These are phyloP conservation scores for Physocladia obscura DNA, from an alignment of 192 early-diverging fungal species.

Conservation along the genomic window DNA sequence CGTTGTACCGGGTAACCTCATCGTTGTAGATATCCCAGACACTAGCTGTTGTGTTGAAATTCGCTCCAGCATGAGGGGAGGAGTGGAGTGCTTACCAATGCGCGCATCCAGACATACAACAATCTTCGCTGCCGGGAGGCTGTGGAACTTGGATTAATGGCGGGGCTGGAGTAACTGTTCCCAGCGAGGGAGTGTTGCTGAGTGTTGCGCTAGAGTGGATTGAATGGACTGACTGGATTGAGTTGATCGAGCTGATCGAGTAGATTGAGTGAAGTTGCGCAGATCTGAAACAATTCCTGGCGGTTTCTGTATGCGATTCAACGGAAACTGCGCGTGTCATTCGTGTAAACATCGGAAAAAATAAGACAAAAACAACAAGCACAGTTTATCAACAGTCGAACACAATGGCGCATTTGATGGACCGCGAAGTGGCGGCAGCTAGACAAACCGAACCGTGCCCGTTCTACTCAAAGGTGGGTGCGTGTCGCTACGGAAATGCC, in stretches of 20 bases:
- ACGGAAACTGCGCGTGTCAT: not conserved
- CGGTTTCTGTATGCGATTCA: too few species aligned
- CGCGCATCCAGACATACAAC: conserved; percentile 27
- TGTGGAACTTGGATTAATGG: not conserved
- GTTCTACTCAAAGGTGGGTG: conserved; percentile 45
- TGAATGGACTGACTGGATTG: too few species aligned
- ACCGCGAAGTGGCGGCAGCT: not conserved
- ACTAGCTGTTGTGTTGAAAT: not conserved
- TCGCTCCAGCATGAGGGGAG: too few species aligned
- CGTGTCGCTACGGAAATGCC: conserved; percentile 57
- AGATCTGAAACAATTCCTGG: too few species aligned
- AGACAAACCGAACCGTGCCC: conserved; percentile 27
- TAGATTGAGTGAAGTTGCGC: too few species aligned
- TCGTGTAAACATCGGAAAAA: not conserved
- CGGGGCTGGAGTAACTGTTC: too few species aligned
- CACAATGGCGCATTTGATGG: not conserved
- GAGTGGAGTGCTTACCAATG: conserved; percentile 8
- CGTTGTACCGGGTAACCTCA: conserved; percentile 23
- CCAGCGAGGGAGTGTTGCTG: too few species aligned
- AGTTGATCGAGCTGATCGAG: too few species aligned
- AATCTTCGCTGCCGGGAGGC: conserved; percentile 21
- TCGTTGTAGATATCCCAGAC: conserved; percentile 30
- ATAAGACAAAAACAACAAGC: not conserved
- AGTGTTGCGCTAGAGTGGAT: too few species aligned
- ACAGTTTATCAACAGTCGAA: too few species aligned